A percentile compares a stretch with the other conserved stretches of the same genome.
phyloP scores from a whole-genome alignment of 164 flowering plant species.

The Amborella trichopoda region DNA sequence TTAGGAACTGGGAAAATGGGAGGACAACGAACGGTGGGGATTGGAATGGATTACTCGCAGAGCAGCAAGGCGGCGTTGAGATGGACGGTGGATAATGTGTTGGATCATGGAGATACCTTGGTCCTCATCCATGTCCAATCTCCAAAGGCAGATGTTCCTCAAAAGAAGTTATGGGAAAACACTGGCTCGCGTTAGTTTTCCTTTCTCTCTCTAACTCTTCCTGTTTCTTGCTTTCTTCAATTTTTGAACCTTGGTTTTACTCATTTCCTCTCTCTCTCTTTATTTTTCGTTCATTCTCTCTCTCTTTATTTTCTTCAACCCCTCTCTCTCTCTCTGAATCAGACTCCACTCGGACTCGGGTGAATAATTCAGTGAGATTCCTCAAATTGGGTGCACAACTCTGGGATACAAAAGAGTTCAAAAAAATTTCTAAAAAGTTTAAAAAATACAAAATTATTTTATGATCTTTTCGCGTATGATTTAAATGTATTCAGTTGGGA shows the following conservation, averaged over 20 bases:
- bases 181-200: constrained; percentile 46
- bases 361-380: no score
- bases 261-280: neutral
- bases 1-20: no score
- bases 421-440: no score
- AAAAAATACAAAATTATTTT: no score
- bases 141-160: constrained; percentile 25
- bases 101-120: constrained; percentile 27
- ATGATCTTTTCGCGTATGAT: no score
- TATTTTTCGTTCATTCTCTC: neutral
- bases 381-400: no score
- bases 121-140: constrained; percentile 43
- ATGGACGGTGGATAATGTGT: constrained; percentile 45
- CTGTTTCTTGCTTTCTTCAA: neutral
- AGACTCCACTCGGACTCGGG: no score
- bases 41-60: constrained; percentile 51
- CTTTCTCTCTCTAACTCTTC: neutral
- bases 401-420: no score
- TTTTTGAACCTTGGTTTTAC: neutral
- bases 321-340: no score
- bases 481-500: neutral
- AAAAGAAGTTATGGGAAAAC: constrained; percentile 41
- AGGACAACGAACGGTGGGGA: constrained; percentile 30
- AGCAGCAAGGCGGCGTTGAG: constrained; percentile 49
- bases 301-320: no score